Conservation (phyloP, 306 rosid genomes). For the Styphnolobium japonicum region DNA sequence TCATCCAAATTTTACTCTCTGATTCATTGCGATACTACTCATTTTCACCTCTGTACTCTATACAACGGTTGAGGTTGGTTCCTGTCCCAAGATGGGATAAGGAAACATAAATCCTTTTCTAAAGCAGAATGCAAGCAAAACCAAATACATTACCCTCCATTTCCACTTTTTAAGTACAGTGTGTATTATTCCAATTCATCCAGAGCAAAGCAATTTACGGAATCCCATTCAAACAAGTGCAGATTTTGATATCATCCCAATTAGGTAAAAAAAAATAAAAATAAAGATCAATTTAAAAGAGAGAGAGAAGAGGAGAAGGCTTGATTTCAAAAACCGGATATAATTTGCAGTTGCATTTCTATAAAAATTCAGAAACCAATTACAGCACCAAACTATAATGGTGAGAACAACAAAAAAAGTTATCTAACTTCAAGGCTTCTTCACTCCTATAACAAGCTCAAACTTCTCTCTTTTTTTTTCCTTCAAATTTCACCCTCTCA, state of each 20-base stretch:
- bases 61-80: too few relatives aligned
- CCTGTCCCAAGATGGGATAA: neutral
- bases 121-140: neutral
- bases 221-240: neutral
- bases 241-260: too few relatives aligned
- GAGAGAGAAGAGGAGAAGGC: neutral
- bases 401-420: neutral
- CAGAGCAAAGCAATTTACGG: neutral
- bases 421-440: slow-evolving; percentile 14
- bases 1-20: neutral
- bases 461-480: neutral
- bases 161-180: neutral
- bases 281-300: neutral
- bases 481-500: slow-evolving; percentile 22
- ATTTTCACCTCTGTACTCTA: too few relatives aligned
- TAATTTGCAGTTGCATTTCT: slow-evolving; percentile 28
- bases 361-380: too few relatives aligned
- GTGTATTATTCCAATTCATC: neutral
- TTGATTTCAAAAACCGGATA: slow-evolving; percentile 3
- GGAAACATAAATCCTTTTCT: neutral
- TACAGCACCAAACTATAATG: slow-evolving; percentile 32
- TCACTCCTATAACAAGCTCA: slow-evolving; percentile 34
- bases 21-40: neutral
- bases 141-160: neutral
- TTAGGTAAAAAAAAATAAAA: too few relatives aligned